Evolutionary conservation across 2,329 filamentous ascomycete genomes (phyloP), one percentile per base, ranked within the genome.

Genomic region (Fusarium metavorans): DNA sequence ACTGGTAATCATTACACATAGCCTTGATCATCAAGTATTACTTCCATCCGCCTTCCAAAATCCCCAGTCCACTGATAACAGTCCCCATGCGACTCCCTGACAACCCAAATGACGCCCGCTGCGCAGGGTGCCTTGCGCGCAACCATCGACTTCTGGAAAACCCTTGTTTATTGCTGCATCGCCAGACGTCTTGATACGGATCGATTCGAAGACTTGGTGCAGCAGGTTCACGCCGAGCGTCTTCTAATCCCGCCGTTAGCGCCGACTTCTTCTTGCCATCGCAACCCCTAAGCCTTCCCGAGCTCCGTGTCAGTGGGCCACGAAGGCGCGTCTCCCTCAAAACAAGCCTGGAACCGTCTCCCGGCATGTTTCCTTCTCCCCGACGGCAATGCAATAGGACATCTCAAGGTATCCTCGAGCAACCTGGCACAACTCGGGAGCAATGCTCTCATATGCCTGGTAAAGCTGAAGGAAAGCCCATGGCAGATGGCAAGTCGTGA

Each of bases 191-290:
- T 92, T 65, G 87, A 89, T 48, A 79, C 83, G 32, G 86, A 88
- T 41, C 83, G 83, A 67, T 93, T 93, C 80, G 85, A 87, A 45
- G 81, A 83, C 25, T 90, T 85, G 72, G 85, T 87, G 25, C 83
- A 82, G 2, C 77, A 90, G 50, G 83, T 91, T 63, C 83, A 86
- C 70, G 81, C 84, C 5, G 86, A 88, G 72, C 82, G 89, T 71
- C 89, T 88, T 1, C 81, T 92, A 11, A 83, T 87, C 5, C 83
- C 89, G 72, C 82, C 13, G 80, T 85, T 67, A 82, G 92, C 71
- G 89, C 90, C 82, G 87, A 91, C 73, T 80, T 92, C 62, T 88
- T 91, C 76, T 83, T 93, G 45, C 86, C 86, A 27, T 90, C 91
- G 4, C 85, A 85, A 50, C 82, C 84, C 25, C 16, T n/a, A 11